Conservation (phyloP, 768 basidiomycete species). For the Hygrophorus pudorinus region DNA sequence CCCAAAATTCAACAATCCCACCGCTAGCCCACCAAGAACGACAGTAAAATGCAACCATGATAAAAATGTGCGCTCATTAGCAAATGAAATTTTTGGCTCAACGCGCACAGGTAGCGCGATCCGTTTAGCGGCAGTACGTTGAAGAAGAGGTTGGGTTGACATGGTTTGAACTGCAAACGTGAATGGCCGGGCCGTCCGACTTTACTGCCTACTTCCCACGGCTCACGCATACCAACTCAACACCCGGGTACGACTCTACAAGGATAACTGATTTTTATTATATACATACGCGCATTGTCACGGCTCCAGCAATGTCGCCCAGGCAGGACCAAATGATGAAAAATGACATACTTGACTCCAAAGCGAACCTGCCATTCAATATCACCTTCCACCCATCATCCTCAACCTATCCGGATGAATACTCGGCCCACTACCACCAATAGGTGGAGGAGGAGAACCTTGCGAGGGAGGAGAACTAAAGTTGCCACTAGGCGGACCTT, state of each 20-base stretch:
- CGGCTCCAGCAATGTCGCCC: too few species aligned
- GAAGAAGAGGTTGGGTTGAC: slow-evolving; percentile 97
- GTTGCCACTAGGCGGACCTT: slow-evolving; percentile 20
- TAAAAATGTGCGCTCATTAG: slow-evolving; percentile 91
- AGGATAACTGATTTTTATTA: too few species aligned
- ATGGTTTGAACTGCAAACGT: slow-evolving; percentile 34
- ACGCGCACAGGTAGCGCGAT: slow-evolving; percentile 94
- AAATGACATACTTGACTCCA: too few species aligned
- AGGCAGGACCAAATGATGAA: too few species aligned
- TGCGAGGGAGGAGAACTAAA: slow-evolving; percentile 27
- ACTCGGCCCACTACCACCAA: slow-evolving; percentile 37
- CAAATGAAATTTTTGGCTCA: slow-evolving; percentile 92
- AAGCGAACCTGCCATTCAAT: not conserved
- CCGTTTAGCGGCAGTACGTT: slow-evolving; percentile 88
- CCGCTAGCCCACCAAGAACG: slow-evolving; percentile 91
- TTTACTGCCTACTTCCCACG: too few species aligned
- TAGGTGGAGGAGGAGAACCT: slow-evolving; percentile 18
- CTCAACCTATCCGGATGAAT: slow-evolving; percentile 80
- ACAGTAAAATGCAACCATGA: slow-evolving; percentile 99
- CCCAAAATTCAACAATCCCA: slow-evolving; percentile 95
- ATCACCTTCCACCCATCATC: slow-evolving; percentile 47
- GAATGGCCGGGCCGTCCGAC: too few species aligned
- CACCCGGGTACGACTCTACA: too few species aligned
- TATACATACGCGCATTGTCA: too few species aligned
- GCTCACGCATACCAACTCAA: too few species aligned